Evolutionary conservation across 2,329 filamentous ascomycete genomes (phyloP), one percentile per base, ranked within the genome.

Genomic region (Penicillium sp.): DNA sequence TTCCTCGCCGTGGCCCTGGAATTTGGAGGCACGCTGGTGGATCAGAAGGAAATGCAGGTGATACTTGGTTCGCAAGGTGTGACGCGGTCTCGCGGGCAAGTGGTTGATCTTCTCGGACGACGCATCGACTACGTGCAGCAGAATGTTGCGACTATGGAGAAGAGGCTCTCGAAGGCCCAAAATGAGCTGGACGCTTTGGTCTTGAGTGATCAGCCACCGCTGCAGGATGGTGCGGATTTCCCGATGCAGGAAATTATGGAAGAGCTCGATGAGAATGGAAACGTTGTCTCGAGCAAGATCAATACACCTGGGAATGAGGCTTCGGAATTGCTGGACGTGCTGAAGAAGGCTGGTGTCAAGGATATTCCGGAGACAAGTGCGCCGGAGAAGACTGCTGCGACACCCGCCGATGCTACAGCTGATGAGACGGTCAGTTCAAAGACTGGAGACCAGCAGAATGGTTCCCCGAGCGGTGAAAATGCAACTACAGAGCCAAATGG

Each of bases 221-320:
- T 39, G 20, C 85, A 89, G 58, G 88, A 89, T 58, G 85, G 86
- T 13, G 87, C 86, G 1, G 65, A 67, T 31, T 78, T 92, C 50
- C 89, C 92, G 0, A 83, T 97, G 56, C 92, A 89, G 32, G 94
- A 97, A 66, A 97, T 99, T 62, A 80, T 91, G 53, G 94, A 99
- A 74, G 86, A 96, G 76, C 79, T 97, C 24, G 94, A 97, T 68
- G 92, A 97, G 9, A 85, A 96, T 11, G 94, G 87, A 54, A 94
- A 96, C 67, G 83, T 97, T 4, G 74, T 96, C 48, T 89, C 85
- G 0, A 85, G 82, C 64, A 83, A 78, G 53, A 76, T 88, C 31
- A 84, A 85, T 37, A 83, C 78, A n/a, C 88, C 91, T 0, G 88
- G 87, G 7, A 84, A 88, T 50, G 78, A 82, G 14, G 83, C 89